A percentile compares a stretch with the other conserved stretches of the same genome.
These are phyloP conservation scores for Xylariaceae sp. DNA, from an alignment of 2,329 filamentous ascomycete species.

Conservation along the genomic window DNA sequence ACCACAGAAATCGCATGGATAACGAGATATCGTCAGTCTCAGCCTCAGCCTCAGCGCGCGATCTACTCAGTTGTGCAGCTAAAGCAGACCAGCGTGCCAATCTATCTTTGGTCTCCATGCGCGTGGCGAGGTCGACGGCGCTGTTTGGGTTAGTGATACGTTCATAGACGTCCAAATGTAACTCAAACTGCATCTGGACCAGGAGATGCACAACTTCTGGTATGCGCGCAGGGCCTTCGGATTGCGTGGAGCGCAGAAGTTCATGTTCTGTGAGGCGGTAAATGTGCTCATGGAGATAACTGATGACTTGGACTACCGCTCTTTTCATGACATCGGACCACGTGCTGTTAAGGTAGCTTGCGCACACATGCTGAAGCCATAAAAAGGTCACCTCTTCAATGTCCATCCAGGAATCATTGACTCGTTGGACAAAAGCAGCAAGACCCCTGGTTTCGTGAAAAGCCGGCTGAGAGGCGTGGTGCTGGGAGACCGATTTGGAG, in stretches of 20 bases:
- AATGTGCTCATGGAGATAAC: conserved; percentile 47
- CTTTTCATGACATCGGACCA: conserved; percentile 56
- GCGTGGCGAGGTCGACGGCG: conserved; percentile 44
- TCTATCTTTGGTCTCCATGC: conserved; percentile 44
- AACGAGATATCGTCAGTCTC: conserved; percentile 35
- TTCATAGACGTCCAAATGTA: conserved; percentile 57
- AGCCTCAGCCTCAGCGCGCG: conserved; percentile 28
- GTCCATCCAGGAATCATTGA: conserved; percentile 48
- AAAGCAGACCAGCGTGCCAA: conserved; percentile 49
- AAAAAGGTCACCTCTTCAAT: conserved; percentile 54
- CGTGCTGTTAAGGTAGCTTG: conserved; percentile 47
- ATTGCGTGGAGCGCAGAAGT: conserved; percentile 27
- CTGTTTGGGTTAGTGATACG: conserved; percentile 53
- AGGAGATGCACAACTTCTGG: conserved; percentile 38
- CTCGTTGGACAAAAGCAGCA: conserved; percentile 43
- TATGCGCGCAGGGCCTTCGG: conserved; percentile 14
- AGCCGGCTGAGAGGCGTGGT: conserved; percentile 39
- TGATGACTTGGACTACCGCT: conserved; percentile 52
- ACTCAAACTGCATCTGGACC: conserved; percentile 55
- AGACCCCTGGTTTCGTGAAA: conserved; percentile 52
- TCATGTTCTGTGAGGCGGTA: conserved; percentile 43
- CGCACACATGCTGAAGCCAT: conserved; percentile 48
- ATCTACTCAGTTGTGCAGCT: conserved; percentile 41
- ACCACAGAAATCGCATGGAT: conserved; percentile 52
- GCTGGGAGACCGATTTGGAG: conserved; percentile 51